Base-by-base conservation (phyloP, 202 grass and related monocot species). In the Brachypodium distachyon region DNA sequence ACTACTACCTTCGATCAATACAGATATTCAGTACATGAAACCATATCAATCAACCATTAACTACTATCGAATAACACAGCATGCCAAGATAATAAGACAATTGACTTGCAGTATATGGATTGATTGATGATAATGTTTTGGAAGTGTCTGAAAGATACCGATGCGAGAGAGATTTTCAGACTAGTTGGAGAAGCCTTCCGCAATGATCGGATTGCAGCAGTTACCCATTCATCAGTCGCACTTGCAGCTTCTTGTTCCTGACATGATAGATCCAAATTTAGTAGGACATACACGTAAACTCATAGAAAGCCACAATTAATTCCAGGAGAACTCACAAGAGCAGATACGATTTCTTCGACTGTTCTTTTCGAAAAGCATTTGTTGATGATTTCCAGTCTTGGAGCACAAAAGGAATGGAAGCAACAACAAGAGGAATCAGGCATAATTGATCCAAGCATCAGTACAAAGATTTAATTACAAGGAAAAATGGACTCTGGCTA, bases 291-390 rank as follows among this genome's bases (percentile, higher is more conserved):
- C 25, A 59, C 5, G 10, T 54, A 36, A 83, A 33, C 5, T 39
- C n/a, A 58, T 23, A 72, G n/a, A 83, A 75, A 50, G 13, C 12
- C 38, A 7, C 47, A 59, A 25, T 61, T 22, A 70, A 80, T 31
- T 81, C 3, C 73, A 70, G 60, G 6, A 70, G 43, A 81, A 90
- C 96, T 99, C 87, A 99, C 96, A 88, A n/a, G 87, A 75, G 96
- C 25, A 3, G 77, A 92, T 82, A 96, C 60, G 61, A 99, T 99
- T 67, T 95, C 96, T 95, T 99, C 89, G 4, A 96, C 85, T 69
- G 92, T 93, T 72, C 74, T 69, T 68, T 99, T 99, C 16, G 92
- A 99, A 81, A 99, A 99, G 75, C 96, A 96, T 81, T 89, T 99
- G 75, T 96, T 87, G 80, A 99, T 83, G 32, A 87, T 86, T 73